Evolutionary conservation across 2,329 filamentous ascomycete species (phyloP).

Genomic region (Cryphonectria nitschkei): DNA sequence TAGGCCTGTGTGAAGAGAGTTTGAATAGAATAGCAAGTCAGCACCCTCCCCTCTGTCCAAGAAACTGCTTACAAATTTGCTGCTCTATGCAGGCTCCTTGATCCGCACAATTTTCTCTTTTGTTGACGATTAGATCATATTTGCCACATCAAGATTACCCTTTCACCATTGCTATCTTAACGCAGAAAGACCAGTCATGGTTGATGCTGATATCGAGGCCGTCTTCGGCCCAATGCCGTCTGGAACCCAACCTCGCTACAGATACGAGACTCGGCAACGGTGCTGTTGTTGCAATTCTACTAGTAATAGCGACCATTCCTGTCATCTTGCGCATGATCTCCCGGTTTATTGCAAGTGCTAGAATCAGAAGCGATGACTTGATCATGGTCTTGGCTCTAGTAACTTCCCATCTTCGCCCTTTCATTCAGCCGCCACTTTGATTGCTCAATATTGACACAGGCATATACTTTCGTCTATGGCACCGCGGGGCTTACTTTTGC

Average conservation of each 20-base stretch:
- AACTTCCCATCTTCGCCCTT: background rate
- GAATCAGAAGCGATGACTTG: background rate
- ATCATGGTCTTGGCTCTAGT: background rate
- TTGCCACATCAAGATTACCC: background rate
- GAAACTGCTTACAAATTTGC: too few relatives aligned
- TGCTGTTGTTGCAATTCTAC: conserved; percentile 3
- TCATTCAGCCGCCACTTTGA: background rate
- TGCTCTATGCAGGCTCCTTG: too few relatives aligned
- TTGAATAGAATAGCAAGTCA: too few relatives aligned
- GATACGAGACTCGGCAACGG: conserved; percentile 12
- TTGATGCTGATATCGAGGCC: background rate
- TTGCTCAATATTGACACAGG: background rate
- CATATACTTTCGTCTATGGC: background rate
- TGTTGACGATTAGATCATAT: too few relatives aligned
- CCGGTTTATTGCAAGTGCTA: background rate
- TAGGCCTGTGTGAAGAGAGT: too few relatives aligned
- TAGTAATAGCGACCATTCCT: conserved; percentile 3
- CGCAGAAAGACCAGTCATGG: background rate
- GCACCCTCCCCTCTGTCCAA: too few relatives aligned
- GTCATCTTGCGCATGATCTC: conserved; percentile 3
- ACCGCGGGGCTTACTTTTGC: conserved; percentile 5
- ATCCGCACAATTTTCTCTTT: too few relatives aligned
- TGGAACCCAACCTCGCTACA: background rate
- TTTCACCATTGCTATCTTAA: background rate
- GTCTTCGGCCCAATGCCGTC: background rate